phyloP scores from a whole-genome alignment of 1,139 yeast genomes.

The Yamadazyma pseudoaaseri region DNA sequence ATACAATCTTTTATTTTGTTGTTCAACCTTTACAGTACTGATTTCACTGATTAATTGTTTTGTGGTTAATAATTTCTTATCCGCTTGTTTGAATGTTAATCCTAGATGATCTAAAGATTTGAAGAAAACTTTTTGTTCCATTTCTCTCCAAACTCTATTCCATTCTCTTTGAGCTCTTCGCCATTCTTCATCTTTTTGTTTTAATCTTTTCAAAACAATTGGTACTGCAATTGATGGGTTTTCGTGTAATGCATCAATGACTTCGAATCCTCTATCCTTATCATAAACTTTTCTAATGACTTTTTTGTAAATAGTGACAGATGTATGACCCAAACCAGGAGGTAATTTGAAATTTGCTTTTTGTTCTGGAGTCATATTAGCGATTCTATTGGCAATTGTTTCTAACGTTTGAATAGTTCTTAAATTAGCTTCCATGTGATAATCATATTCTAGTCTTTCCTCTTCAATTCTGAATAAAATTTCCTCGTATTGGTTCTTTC shows the following conservation, averaged over 20 bases:
- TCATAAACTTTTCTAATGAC: slow-evolving; percentile 91
- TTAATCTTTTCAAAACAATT: slow-evolving; percentile 82
- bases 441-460: slow-evolving; percentile 96
- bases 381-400: slow-evolving; percentile 90
- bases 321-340: slow-evolving; percentile 89
- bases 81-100: slow-evolving; percentile 92
- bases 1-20: slow-evolving; percentile 69
- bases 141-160: slow-evolving; percentile 99
- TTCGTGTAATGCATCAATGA: slow-evolving; percentile 91
- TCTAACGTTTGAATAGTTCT: slow-evolving; percentile 94
- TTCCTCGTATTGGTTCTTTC: slow-evolving; percentile 97
- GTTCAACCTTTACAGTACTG: slow-evolving; percentile 89
- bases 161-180: slow-evolving; percentile 97
- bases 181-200: slow-evolving; percentile 99
- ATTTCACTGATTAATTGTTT: slow-evolving; percentile 90
- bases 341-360: slow-evolving; percentile 84
- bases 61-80: slow-evolving; percentile 85
- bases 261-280: slow-evolving; percentile 93
- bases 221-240: slow-evolving; percentile 96
- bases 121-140: slow-evolving; percentile 92
- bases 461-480: slow-evolving; percentile 93
- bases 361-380: slow-evolving; percentile 90
- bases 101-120: slow-evolving; percentile 95
- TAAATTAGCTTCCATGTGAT: slow-evolving; percentile 89
- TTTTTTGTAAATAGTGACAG: slow-evolving; percentile 87